These are phyloP conservation scores for Brassica rapa DNA, from an alignment of 345 rosid species.

Conservation along the genomic window DNA sequence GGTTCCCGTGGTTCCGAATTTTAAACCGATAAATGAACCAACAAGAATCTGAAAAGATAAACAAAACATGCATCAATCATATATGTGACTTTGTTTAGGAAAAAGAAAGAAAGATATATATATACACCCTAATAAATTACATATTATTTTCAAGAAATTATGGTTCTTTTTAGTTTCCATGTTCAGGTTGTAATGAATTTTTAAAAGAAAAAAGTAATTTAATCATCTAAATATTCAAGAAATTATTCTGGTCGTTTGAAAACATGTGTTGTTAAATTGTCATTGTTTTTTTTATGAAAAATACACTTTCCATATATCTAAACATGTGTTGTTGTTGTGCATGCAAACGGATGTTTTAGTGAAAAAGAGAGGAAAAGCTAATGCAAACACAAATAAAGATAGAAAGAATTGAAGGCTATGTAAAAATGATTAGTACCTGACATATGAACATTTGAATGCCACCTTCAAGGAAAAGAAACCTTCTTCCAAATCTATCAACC, in stretches of 20 bases:
- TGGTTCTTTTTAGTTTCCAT: too few species aligned
- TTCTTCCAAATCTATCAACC: conserved; percentile 46
- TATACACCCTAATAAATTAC: background rate
- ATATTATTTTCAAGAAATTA: background rate
- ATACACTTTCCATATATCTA: too few species aligned
- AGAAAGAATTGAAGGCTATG: background rate
- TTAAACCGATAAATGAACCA: conserved; percentile 38
- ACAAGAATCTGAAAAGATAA: conserved; percentile 25
- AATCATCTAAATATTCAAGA: background rate
- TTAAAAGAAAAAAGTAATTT: background rate
- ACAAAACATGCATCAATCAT: background rate
- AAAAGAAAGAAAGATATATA: background rate
- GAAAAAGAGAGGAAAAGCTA: background rate
- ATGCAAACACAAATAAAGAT: background rate
- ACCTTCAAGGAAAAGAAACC: conserved; percentile 51
- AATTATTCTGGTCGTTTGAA: background rate
- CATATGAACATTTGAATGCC: conserved; percentile 47
- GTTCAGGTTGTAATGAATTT: too few species aligned
- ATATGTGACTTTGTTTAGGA: background rate
- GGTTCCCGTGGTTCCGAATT: conserved; percentile 41
- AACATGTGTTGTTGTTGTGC: too few species aligned
- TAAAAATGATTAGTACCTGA: conserved; percentile 28
- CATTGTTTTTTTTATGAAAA: background rate
- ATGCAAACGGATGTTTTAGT: background rate
- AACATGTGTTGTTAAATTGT: background rate